phyloP scores from a whole-genome alignment of 1,284 basidiomycete species.

The Boletus semigastroideus region DNA sequence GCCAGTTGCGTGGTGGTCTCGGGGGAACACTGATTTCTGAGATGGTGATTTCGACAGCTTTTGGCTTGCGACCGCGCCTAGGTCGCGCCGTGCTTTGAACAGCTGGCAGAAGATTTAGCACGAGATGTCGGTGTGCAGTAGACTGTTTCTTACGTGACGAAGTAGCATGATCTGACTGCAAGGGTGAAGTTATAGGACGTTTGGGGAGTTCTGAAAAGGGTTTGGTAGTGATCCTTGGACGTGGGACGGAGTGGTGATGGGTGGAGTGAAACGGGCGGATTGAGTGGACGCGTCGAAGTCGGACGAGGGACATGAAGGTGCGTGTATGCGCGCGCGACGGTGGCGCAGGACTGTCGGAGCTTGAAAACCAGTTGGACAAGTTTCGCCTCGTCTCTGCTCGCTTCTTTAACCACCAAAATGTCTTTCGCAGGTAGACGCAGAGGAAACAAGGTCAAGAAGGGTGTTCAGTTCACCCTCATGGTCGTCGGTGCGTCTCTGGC shows the following conservation, averaged over 20 bases:
- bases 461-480: slow-evolving; percentile 95
- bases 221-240: slow-evolving; percentile 45
- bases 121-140: neutral
- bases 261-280: slow-evolving; percentile 15
- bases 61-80: slow-evolving; percentile 25
- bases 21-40: neutral
- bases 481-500: slow-evolving; percentile 72
- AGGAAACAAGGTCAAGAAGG: slow-evolving; percentile 96
- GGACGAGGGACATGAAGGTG: slow-evolving; percentile 17
- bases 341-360: slow-evolving; percentile 38
- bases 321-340: slow-evolving; percentile 33
- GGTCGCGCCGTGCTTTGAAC: slow-evolving; percentile 5
- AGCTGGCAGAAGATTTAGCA: neutral
- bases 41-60: neutral
- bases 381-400: slow-evolving; percentile 28
- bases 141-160: slow-evolving; percentile 1
- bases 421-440: slow-evolving; percentile 83
- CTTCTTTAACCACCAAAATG: slow-evolving; percentile 48
- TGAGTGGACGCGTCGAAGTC: slow-evolving; percentile 18
- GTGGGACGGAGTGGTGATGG: neutral
- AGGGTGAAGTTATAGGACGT: slow-evolving; percentile 20
- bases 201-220: slow-evolving; percentile 57
- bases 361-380: slow-evolving; percentile 37
- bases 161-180: neutral
- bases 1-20: slow-evolving; percentile 46